Percentiles rank a stretch among this genome's conserved stretches.
Evolutionary conservation across 2,329 filamentous ascomycete species (phyloP).

Genomic region (Elsinoe arachidis): DNA sequence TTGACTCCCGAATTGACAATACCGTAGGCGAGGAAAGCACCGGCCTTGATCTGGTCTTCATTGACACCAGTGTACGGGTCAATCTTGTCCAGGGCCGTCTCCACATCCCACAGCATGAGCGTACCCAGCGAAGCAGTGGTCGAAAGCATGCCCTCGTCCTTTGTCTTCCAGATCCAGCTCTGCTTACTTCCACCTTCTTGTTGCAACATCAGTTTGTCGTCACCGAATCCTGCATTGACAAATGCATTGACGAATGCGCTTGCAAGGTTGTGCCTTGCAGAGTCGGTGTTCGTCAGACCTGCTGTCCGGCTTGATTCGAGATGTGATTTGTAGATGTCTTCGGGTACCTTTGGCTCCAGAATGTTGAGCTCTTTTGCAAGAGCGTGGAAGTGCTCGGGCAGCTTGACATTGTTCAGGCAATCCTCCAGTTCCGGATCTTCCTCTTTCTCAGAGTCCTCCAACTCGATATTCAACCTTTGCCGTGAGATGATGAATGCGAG

Average conservation of each 20-base stretch:
- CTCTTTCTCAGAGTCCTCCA: conserved; percentile 52
- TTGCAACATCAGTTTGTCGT: conserved; percentile 96
- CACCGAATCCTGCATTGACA: conserved; percentile 88
- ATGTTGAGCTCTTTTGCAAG: conserved; percentile 95
- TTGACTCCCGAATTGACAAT: conserved; percentile 91
- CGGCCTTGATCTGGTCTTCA: conserved; percentile 80
- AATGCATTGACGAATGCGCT: conserved; percentile 96
- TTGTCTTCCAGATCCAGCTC: conserved; percentile 98
- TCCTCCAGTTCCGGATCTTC: conserved; percentile 70
- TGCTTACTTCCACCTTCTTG: conserved; percentile 66
- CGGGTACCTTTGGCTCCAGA: conserved; percentile 88
- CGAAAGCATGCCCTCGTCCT: conserved; percentile 95
- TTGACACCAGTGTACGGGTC: conserved; percentile 84
- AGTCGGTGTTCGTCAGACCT: conserved; percentile 89
- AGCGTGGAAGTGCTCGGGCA: conserved; percentile 88
- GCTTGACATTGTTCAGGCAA: conserved; percentile 75
- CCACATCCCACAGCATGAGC: conserved; percentile 86
- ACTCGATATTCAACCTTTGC: conserved; percentile 76
- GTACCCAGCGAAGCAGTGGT: conserved; percentile 91
- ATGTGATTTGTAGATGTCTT: conserved; percentile 99
- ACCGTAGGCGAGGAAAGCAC: conserved; percentile 84
- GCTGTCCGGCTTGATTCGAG: conserved; percentile 90
- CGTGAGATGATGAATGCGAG: conserved; percentile 87
- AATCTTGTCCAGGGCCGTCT: conserved; percentile 83
- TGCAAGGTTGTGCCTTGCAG: conserved; percentile 87